phyloP scores from a whole-genome alignment of 257 asterid genomes.

The Petunia axillaris region DNA sequence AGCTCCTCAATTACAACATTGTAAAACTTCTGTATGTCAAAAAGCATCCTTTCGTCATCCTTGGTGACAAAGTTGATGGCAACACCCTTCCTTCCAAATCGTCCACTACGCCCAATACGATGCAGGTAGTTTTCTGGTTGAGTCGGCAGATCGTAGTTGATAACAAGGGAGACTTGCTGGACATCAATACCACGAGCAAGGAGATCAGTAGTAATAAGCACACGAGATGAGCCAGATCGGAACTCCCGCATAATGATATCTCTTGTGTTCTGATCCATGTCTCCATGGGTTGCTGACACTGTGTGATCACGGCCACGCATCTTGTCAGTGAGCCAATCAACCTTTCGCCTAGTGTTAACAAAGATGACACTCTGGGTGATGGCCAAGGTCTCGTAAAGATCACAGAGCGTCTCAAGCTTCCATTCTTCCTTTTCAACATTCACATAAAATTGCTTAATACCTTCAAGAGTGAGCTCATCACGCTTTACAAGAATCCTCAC shows the following conservation, averaged over 20 bases:
- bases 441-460: conserved; percentile 24
- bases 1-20: conserved; percentile 59
- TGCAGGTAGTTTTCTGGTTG: conserved; percentile 26
- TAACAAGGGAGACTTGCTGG: conserved; percentile 36
- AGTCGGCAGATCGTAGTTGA: conserved; percentile 12
- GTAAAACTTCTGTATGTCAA: conserved; percentile 45
- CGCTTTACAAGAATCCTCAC: conserved; percentile 66
- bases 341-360: conserved; percentile 68
- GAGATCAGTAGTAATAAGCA: conserved; percentile 24
- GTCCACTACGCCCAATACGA: conserved; percentile 28
- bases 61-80: conserved; percentile 25
- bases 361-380: conserved; percentile 70
- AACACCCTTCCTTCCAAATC: conserved; percentile 29
- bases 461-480: conserved; percentile 54
- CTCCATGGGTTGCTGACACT: conserved; percentile 46
- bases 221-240: conserved; percentile 26
- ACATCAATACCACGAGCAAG: conserved; percentile 57
- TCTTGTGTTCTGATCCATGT: conserved; percentile 70
- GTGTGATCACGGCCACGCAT: conserved; percentile 19
- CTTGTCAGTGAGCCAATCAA: conserved; percentile 43
- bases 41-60: conserved; percentile 24
- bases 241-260: conserved; percentile 38
- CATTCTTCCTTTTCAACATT: conserved; percentile 18
- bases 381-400: conserved; percentile 37
- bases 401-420: conserved; percentile 22